Base-by-base conservation (phyloP, 2,329 filamentous ascomycete species). In the Curvularia spicifera region DNA sequence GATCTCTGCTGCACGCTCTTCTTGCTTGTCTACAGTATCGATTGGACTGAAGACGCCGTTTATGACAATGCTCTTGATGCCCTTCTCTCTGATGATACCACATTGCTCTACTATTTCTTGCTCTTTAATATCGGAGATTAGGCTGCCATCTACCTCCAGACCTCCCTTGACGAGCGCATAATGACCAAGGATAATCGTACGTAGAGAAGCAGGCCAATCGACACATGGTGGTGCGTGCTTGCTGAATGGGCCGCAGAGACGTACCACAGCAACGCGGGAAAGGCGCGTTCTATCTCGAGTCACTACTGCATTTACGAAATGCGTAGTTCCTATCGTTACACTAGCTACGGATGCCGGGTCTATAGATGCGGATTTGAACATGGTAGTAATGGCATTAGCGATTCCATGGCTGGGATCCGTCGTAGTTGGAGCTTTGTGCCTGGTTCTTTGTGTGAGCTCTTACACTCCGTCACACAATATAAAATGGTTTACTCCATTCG, bases 31-130 rank as follows among this genome's bases (percentile, higher is more conserved):
- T 3, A 78, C 63, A 9, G 82, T 80, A 66, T 88, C 85, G 24
- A 87, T 83, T 0, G 85, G 84, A 8, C 82, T 84, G 71, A 85
- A 87, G 8, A 87, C 80, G 1, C 85, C 85, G 4, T 83, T 81
- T 4, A 88, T 75, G 0, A 86, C 85, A 1, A 88, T 76, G 39
- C 78, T 79, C 20, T 71, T 76, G 51, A 83, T 72, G 1, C 77
- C 77, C 22, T 78, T 77, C 37, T 77, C 75, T 65, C 78, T 79
- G 63, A 82, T 81, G 20, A 76, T 73, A 5, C 66, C 75, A 56
- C 80, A 81, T 62, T 80, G 72, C 37, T 77, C 74, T 5, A 81
- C 65, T 20, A 83, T 73, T 76, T 84, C 76, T 24, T 72, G 70
- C 65, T 83, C 79, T 8, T 75, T 69, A 52, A 84, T 73, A 18